Evolutionary conservation across 192 early-diverging fungal species (phyloP).

Genomic region (Coemansia sp.): DNA sequence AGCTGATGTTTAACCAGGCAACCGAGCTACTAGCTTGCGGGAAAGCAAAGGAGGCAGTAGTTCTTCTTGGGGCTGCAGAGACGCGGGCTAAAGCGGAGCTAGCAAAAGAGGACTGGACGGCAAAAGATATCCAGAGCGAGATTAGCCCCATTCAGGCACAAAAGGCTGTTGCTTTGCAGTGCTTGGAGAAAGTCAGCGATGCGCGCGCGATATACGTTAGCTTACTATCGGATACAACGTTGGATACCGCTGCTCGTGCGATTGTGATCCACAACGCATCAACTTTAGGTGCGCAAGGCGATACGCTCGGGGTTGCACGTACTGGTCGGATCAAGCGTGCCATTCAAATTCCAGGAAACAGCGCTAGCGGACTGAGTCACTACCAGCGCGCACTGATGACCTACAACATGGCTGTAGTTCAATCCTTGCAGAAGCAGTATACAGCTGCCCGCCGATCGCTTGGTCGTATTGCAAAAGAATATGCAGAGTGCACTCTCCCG

Average conservation of each 20-base stretch:
- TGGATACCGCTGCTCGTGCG: slow-evolving; percentile 26
- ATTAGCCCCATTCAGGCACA: slow-evolving; percentile 41
- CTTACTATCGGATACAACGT: slow-evolving; percentile 11
- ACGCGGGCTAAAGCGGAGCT: slow-evolving; percentile 24
- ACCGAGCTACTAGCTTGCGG: slow-evolving; percentile 35
- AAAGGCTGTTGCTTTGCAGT: slow-evolving; percentile 35
- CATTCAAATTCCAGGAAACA: slow-evolving; percentile 29
- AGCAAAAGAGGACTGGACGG: slow-evolving; percentile 20
- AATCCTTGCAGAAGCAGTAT: slow-evolving; percentile 27
- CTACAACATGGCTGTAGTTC: slow-evolving; percentile 45
- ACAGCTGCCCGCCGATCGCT: slow-evolving; percentile 31
- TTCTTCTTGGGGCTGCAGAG: slow-evolving; percentile 20
- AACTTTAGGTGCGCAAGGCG: not conserved
- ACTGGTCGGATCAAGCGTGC: slow-evolving; percentile 22
- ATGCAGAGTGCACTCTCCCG: slow-evolving; percentile 5
- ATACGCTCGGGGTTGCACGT: not conserved
- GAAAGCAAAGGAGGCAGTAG: slow-evolving; percentile 19
- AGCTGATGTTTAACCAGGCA: slow-evolving; percentile 42
- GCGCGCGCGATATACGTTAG: slow-evolving; percentile 19
- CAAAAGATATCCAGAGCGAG: slow-evolving; percentile 36
- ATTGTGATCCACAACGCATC: slow-evolving; percentile 36
- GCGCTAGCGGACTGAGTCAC: slow-evolving; percentile 18
- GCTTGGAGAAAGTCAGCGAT: slow-evolving; percentile 12
- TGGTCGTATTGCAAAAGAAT: slow-evolving; percentile 12
- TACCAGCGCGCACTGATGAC: slow-evolving; percentile 35